Evolutionary conservation across 2,329 filamentous ascomycete species (phyloP), one percentile per base, ranked within the genome.

Genomic region (Stylonectria norvegica): DNA sequence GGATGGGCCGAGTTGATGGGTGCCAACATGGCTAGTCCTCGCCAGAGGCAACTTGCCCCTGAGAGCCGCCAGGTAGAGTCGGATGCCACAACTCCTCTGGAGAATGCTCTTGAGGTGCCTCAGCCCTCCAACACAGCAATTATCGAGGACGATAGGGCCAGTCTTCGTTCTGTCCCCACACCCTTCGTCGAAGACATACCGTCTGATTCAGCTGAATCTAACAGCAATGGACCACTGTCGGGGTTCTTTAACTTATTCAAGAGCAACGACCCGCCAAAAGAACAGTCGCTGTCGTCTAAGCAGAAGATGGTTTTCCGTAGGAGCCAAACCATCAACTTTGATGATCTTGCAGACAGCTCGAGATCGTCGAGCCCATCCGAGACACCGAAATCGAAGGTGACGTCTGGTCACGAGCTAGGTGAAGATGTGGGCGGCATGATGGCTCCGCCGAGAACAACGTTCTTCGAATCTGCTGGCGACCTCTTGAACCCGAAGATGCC

Each of bases 391-490:
- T 55, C 54, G n/a, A 67, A 60, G 44, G 73, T 74, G 4, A 78
- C 76, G 1, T 59, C 69, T 2, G 77, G 77, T 3, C 66, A 73
- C 6, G 75, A 78, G 45, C 53, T 72, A 64, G 3, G 30, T 9
- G 66, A 69, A 12, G 70, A 70, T 8, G 49, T 58, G 3, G 65
- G 71, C 28, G 67, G 62, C 9, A 63, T 85, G 39, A 72, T 78
- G 37, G 84, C 88, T 6, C 93, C 93, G 4, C 93, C 93, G 0
- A 85, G 81, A 55, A 97, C 93, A 1, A 94, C 88, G 0, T 86
- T 98, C 48, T 95, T 98, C 45, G 93, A 98, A 67, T 90, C 91
- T 4, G 93, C 93, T 1, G 88, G 89, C 9, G 91, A 98, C 62
- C 70, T 98, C 3, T 76, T 98, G 28, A 94, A 91, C 60, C 93